Evolutionary conservation across 2,329 filamentous ascomycete genomes (phyloP).

Genomic region (Colletotrichum abscissum): DNA sequence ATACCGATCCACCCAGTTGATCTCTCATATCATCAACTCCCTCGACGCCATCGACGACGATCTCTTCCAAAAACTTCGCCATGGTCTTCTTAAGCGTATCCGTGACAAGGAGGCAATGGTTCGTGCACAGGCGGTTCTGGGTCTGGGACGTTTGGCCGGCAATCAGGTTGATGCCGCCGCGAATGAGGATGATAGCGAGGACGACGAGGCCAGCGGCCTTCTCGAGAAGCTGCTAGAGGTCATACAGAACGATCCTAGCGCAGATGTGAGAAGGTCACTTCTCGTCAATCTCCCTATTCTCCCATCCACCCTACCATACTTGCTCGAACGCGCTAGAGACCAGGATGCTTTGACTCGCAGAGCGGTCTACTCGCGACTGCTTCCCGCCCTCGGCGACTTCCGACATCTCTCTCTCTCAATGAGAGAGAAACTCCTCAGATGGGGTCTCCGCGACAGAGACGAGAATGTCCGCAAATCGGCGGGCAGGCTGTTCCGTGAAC

Average conservation of each 20-base stretch:
- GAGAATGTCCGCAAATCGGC: constrained; percentile 94
- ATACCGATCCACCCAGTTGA: constrained; percentile 88
- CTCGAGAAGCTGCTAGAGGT: constrained; percentile 87
- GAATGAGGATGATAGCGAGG: constrained; percentile 77
- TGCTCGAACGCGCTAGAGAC: constrained; percentile 92
- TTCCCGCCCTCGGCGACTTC: constrained; percentile 93
- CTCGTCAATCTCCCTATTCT: constrained; percentile 91
- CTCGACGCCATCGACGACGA: constrained; percentile 93
- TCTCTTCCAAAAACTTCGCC: constrained; percentile 83
- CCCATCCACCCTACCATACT: constrained; percentile 83
- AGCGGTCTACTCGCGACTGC: constrained; percentile 85
- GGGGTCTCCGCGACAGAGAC: constrained; percentile 94
- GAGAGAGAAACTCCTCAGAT: constrained; percentile 93
- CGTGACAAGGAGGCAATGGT: constrained; percentile 95
- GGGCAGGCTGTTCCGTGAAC: constrained; percentile 87
- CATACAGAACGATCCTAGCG: constrained; percentile 92
- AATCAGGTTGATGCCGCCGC: constrained; percentile 79
- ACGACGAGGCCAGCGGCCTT: constrained; percentile 74
- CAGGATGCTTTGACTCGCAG: constrained; percentile 86
- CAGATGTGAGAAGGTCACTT: constrained; percentile 89
- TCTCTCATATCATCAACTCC: constrained; percentile 92
- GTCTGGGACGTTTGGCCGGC: constrained; percentile 85
- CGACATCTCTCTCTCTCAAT: constrained; percentile 92
- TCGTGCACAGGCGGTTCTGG: constrained; percentile 89
- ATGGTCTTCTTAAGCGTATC: constrained; percentile 84